Percentiles rank a stretch among this genome's conserved stretches.
phyloP scores from a whole-genome alignment of 75 land plant genomes.

The Selaginella moellendorffii region DNA sequence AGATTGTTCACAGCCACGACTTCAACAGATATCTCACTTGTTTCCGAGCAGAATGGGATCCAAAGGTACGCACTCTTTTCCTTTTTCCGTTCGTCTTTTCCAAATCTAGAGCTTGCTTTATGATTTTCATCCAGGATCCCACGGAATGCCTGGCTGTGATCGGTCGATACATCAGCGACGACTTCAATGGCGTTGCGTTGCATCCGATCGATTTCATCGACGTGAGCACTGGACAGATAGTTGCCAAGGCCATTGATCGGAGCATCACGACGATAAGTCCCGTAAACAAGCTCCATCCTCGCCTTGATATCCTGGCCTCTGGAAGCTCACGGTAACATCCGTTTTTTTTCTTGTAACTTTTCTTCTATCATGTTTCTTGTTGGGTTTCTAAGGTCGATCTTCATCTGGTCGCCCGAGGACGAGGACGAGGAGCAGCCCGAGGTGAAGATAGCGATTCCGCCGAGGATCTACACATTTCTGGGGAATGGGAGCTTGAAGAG shows the following conservation, averaged over 20 bases:
- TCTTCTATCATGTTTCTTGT: not conserved
- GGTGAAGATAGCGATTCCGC: constrained; percentile 15
- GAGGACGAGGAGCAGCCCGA: constrained; percentile 15
- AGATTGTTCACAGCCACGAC: constrained; percentile 96
- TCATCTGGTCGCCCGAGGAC: constrained; percentile 78
- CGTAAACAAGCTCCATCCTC: constrained; percentile 94
- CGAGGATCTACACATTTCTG: constrained; percentile 22
- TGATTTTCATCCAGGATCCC: constrained; percentile 43
- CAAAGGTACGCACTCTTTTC: constrained; percentile 44
- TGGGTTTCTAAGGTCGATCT: constrained; percentile 39
- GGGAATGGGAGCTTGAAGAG: constrained; percentile 33
- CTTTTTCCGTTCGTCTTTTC: not conserved
- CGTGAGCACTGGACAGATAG: constrained; percentile 64
- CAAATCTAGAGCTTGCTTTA: not conserved
- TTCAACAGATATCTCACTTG: constrained; percentile 86
- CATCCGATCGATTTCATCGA: constrained; percentile 98
- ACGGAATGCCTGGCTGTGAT: constrained; percentile 73
- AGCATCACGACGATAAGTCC: constrained; percentile 77
- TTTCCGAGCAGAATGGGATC: constrained; percentile 97
- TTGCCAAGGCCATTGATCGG: constrained; percentile 74
- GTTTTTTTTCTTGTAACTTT: constrained; percentile 4
- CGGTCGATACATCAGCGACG: constrained; percentile 93
- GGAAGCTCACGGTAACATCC: constrained; percentile 81
- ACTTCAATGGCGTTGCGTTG: constrained; percentile 68
- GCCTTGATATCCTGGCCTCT: constrained; percentile 72